These are phyloP conservation scores for Acorus calamus DNA, from an alignment of 106 monocot species.

Conservation along the genomic window DNA sequence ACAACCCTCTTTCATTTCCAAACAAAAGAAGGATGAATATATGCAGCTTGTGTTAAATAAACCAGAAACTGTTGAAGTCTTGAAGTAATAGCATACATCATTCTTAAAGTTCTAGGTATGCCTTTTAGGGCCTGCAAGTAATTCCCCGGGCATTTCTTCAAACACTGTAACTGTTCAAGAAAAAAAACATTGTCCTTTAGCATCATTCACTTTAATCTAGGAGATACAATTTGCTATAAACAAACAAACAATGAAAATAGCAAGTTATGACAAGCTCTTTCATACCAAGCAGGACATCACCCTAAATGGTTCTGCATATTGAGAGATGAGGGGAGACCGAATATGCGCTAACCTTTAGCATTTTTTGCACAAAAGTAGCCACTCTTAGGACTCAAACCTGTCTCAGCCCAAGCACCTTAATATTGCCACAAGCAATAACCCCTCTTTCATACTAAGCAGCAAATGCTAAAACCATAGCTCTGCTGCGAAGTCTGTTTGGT, in stretches of 20 bases:
- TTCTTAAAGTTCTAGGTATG: slow-evolving; percentile 93
- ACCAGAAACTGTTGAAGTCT: background rate
- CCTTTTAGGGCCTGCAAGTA: slow-evolving; percentile 80
- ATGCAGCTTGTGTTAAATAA: background rate
- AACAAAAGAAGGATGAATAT: too few relatives aligned
- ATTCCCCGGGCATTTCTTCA: slow-evolving; percentile 98
- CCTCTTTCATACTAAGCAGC: too few relatives aligned
- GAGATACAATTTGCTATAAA: background rate
- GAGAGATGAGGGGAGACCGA: too few relatives aligned
- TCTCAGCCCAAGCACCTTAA: too few relatives aligned
- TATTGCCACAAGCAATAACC: too few relatives aligned
- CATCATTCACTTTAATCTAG: background rate
- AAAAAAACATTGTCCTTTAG: background rate
- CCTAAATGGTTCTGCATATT: too few relatives aligned
- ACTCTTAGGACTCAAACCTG: too few relatives aligned
- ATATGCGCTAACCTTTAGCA: too few relatives aligned
- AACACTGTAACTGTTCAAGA: slow-evolving; percentile 61
- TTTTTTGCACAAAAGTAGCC: too few relatives aligned
- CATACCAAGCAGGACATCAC: background rate
- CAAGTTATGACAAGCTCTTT: background rate
- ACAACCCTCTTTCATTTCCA: too few relatives aligned
- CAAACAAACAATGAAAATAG: background rate
- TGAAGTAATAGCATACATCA: slow-evolving; percentile 66
- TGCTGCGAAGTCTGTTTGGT: too few relatives aligned
- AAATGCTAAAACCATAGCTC: too few relatives aligned